Evolutionary conservation across 2,329 filamentous ascomycete species (phyloP).

Genomic region (Xenoacremonium recifei): DNA sequence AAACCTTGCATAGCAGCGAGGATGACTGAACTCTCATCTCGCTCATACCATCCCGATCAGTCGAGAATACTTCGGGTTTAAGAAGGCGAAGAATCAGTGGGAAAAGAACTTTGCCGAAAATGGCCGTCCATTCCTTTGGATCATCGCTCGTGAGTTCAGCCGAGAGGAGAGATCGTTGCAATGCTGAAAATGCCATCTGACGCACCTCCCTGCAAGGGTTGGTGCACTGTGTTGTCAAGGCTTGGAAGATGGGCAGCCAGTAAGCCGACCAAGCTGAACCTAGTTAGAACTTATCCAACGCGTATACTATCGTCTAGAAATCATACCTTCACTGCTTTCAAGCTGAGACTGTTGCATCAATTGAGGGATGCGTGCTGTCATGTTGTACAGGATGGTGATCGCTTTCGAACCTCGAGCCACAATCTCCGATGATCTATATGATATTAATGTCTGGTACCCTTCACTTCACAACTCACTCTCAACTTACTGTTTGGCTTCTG

Average conservation of each 20-base stretch:
- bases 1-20: constrained; percentile 90
- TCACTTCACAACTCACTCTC: background rate
- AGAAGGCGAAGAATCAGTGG: constrained; percentile 83
- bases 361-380: constrained; percentile 78
- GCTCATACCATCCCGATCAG: constrained; percentile 89
- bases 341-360: constrained; percentile 93
- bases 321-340: constrained; percentile 75
- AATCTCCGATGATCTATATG: constrained; percentile 42
- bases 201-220: constrained; percentile 94
- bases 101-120: constrained; percentile 92
- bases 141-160: constrained; percentile 80
- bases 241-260: constrained; percentile 92
- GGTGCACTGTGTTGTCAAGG: constrained; percentile 83
- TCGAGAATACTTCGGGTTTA: constrained; percentile 92
- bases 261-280: constrained; percentile 89
- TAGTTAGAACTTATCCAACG: constrained; percentile 12
- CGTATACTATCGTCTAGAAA: no score
- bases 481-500: constrained; percentile 26
- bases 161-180: constrained; percentile 84
- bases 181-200: constrained; percentile 79
- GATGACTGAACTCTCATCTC: constrained; percentile 91
- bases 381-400: constrained; percentile 75
- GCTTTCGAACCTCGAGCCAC: constrained; percentile 79
- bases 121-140: constrained; percentile 89
- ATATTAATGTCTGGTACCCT: background rate